A percentile compares a stretch with the other conserved stretches of the same genome.
Evolutionary conservation across 352 stramenopile genomes (phyloP).

Genomic region (Pythium rishiriense): DNA sequence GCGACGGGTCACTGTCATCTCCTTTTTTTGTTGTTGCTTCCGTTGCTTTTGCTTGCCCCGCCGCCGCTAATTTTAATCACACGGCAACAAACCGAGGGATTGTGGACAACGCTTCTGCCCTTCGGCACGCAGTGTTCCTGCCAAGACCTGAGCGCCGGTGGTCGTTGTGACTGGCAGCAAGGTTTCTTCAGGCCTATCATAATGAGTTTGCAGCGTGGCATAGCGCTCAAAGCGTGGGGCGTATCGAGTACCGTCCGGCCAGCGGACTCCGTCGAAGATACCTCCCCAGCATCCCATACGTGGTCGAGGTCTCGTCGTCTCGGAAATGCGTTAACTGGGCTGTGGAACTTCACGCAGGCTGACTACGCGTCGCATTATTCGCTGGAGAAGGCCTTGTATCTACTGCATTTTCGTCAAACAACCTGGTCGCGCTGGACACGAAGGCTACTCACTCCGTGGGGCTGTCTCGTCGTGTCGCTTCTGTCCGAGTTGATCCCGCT

Average conservation of each 20-base stretch:
- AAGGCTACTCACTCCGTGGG: background rate
- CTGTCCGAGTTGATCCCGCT: constrained; percentile 15
- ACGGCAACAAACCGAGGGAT: no score
- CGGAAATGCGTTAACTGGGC: background rate
- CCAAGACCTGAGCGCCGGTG: no score
- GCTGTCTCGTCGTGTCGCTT: background rate
- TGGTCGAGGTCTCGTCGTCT: background rate
- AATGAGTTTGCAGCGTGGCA: background rate
- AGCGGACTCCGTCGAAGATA: background rate
- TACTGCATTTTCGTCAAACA: constrained; percentile 1
- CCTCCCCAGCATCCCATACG: background rate
- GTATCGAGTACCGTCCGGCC: background rate
- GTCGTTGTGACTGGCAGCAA: no score
- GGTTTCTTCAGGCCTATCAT: no score
- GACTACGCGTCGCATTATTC: constrained; percentile 12
- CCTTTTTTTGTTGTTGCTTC: no score
- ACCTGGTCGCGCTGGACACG: background rate
- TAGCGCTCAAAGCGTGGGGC: background rate
- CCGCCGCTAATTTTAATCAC: no score
- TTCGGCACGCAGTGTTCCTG: no score
- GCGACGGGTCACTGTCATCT: no score
- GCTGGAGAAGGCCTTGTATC: constrained; percentile 8
- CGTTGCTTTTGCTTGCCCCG: no score
- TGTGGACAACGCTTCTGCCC: no score
- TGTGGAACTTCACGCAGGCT: constrained; percentile 9